Base-by-base conservation (phyloP, 2,329 filamentous ascomycete genomes). In the Camillea tinctor region DNA sequence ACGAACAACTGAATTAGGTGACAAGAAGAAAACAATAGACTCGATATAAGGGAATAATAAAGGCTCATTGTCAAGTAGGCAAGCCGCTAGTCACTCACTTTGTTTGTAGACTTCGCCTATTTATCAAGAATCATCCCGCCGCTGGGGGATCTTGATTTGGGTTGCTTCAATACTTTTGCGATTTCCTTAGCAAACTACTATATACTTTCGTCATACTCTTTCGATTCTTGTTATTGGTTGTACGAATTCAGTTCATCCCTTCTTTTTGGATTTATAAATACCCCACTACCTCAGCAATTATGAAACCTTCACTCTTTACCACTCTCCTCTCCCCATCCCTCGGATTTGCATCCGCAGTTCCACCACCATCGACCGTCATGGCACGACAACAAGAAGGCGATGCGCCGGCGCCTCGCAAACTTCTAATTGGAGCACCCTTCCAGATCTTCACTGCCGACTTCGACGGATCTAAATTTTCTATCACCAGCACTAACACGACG, bases 371-470 rank as follows among this genome's bases (percentile, higher is more conserved):
- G 23, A 51, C 55, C 15, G 11, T 58, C 49, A 65, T 60, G 58
- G 13, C 52, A 19, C 64, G 64, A 52, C 53, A 63, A 52, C 53
- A 63, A 52, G 50, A 60, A 17, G 24, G n/a, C n/a, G 30, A 53
- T n/a, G 40, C 59, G 1, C 21, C 56, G 2, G 50, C 54, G 19
- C 19, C 57, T 8, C 61, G 55, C 56, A 76, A 73, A 60, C 68
- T 83, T 20, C 62, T 83, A 54, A 68, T 82, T 56, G 76, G 79
- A 56, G 73, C 73, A 36, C 73, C 76, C 2, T 75, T 72, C 49
- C 71, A 75, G 56, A 76, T 83, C 62, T 17, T 75, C 13, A 66
- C 77, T 2, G 78, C 76, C 62, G 68, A 77, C 55, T 82, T 79
- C 59, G 72, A 79, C 64, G 78, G 75, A 58, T 62, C 66, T 19